Conservation (phyloP, 371 early-diverging fungal genomes). For the Haplosporangium sp. region DNA sequence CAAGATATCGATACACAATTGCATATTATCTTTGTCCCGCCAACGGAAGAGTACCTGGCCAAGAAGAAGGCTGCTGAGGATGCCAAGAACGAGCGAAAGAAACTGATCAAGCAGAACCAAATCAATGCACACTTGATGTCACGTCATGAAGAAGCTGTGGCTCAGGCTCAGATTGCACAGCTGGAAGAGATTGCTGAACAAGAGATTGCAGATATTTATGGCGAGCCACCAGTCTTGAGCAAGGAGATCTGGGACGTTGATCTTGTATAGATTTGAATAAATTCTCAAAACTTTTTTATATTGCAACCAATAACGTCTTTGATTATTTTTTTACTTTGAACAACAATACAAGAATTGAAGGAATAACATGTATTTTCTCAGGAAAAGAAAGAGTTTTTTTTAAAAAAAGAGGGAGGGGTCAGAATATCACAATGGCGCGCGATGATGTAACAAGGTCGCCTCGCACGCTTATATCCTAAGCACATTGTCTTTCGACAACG, state of each 20-base stretch:
- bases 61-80: slow-evolving; percentile 55
- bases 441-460: slow-evolving; percentile 54
- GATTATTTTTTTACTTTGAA: not conserved
- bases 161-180: slow-evolving; percentile 52
- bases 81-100: slow-evolving; percentile 53
- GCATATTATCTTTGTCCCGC: slow-evolving; percentile 37
- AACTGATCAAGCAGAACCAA: slow-evolving; percentile 41
- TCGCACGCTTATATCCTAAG: slow-evolving; percentile 49
- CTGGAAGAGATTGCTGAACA: slow-evolving; percentile 53
- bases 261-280: slow-evolving; percentile 13
- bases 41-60: slow-evolving; percentile 42
- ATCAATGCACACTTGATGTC: slow-evolving; percentile 46
- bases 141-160: slow-evolving; percentile 50
- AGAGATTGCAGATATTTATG: slow-evolving; percentile 54
- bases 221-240: slow-evolving; percentile 45
- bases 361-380: too few species aligned
- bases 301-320: not conserved
- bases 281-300: not conserved
- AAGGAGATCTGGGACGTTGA: slow-evolving; percentile 53
- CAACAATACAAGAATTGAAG: too few species aligned
- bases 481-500: slow-evolving; percentile 32
- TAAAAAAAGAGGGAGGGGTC: slow-evolving; percentile 10
- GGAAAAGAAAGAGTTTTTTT: not conserved
- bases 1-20: slow-evolving; percentile 28
- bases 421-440: slow-evolving; percentile 54